Percentiles rank a stretch among this genome's conserved stretches.
Conservation (phyloP, 1,139 yeast species). For the Pneumocystis jirovecii region DNA sequence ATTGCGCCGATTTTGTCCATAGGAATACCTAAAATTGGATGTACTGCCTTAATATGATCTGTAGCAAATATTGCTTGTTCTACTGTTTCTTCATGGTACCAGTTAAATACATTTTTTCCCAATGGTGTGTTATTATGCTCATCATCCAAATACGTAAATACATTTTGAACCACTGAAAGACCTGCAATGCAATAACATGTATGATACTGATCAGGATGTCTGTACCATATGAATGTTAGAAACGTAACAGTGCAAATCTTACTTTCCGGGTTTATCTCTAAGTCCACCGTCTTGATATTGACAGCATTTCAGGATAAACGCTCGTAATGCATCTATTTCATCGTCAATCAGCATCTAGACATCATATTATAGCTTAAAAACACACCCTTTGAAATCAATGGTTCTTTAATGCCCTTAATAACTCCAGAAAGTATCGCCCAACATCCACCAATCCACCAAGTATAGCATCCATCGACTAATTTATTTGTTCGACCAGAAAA, state of each 20-base stretch:
- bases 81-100: slow-evolving; percentile 18
- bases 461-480: slow-evolving; percentile 89
- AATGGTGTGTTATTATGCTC: slow-evolving; percentile 16
- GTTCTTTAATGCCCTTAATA: slow-evolving; percentile 21
- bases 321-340: slow-evolving; percentile 37
- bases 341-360: not conserved
- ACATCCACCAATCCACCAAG: slow-evolving; percentile 87
- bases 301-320: slow-evolving; percentile 61
- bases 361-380: slow-evolving; percentile 16
- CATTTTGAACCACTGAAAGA: slow-evolving; percentile 49
- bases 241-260: slow-evolving; percentile 5
- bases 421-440: slow-evolving; percentile 27
- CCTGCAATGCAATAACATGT: slow-evolving; percentile 77
- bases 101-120: slow-evolving; percentile 17
- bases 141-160: slow-evolving; percentile 21
- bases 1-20: slow-evolving; percentile 23
- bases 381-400: not conserved
- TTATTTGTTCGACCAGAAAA: slow-evolving; percentile 82
- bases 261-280: slow-evolving; percentile 71
- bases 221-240: not conserved
- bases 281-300: slow-evolving; percentile 64
- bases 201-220: slow-evolving; percentile 66
- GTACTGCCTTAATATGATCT: slow-evolving; percentile 27
- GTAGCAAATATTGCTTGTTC: slow-evolving; percentile 11
- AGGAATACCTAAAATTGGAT: slow-evolving; percentile 59